A percentile compares a stretch with the other conserved stretches of the same genome.
Conservation (phyloP, 2,329 filamentous ascomycete species). For the Metarhizium brunneum region DNA sequence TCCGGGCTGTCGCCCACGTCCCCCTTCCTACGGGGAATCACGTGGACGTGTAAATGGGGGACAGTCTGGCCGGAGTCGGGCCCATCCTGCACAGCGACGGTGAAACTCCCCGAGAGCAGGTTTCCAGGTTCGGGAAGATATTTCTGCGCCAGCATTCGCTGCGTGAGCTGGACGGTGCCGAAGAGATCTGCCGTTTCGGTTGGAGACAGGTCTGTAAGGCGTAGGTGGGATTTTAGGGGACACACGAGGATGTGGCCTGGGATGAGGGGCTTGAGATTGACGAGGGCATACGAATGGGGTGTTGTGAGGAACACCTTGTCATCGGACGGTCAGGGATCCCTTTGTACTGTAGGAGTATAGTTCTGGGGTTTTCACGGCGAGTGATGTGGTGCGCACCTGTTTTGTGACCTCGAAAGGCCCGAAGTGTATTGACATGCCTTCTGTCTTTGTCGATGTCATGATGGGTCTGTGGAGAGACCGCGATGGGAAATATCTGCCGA, state of each 20-base stretch:
- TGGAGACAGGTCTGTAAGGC: conserved; percentile 63
- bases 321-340: background rate
- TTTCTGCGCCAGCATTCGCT: conserved; percentile 58
- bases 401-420: conserved; percentile 68
- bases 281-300: conserved; percentile 71
- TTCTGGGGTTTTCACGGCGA: no score
- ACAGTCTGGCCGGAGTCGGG: conserved; percentile 87
- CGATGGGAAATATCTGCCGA: conserved; percentile 7
- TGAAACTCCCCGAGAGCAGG: conserved; percentile 59
- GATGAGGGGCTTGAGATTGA: conserved; percentile 91
- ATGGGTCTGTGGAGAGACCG: conserved; percentile 10
- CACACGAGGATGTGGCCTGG: conserved; percentile 91
- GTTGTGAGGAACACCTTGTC: conserved; percentile 78
- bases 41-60: conserved; percentile 84
- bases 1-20: conserved; percentile 44
- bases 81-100: conserved; percentile 93
- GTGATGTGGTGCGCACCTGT: conserved; percentile 42
- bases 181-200: conserved; percentile 77
- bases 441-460: conserved; percentile 21
- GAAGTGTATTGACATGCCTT: conserved; percentile 46
- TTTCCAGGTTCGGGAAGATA: conserved; percentile 42
- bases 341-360: background rate
- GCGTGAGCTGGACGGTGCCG: conserved; percentile 72
- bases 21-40: conserved; percentile 64
- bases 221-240: conserved; percentile 58